Base-by-base conservation (phyloP, 176 grass and related monocot species). In the Carex kokanica region DNA sequence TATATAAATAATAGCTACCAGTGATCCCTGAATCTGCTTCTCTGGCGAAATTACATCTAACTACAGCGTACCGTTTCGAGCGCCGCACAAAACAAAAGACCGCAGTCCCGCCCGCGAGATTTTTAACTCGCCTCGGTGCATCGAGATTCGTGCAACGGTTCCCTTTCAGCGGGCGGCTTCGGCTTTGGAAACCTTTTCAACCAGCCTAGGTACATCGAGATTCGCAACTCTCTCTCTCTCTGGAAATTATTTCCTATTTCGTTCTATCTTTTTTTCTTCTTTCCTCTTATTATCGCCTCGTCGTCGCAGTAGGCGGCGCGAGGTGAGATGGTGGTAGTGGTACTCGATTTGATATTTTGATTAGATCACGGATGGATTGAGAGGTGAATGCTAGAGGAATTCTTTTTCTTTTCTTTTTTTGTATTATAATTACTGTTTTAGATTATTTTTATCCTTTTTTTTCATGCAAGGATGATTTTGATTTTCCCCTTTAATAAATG, bases 251-350 rank as follows among this genome's bases (percentile, higher is more conserved):
- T 43, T 8, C 20, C 55, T 32, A 7, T 36, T 56, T 57, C 24
- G 21, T 10, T 11, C 18, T 20, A 0, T 75, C 9, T 84, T 84
- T 62, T 45, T 23, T 4, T 7, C 17, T 4, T 29, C 27, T 32
- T 25, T 63, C 10, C 15, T 53, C 54, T 64, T 29, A 36, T 52
- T 29, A 36, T 80, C 40, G 55, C 49, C 84, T 86, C 43, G 24
- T 68, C 60, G 84, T 56, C 13, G 62, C 41, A 74, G 29, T 23
- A 38, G 73, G 31, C 72, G 70, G 79, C 83, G 74, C 80, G 84
- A 64, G 72, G 21, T 45, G 61, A 21, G 58, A 82, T 82, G 80
- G 60, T 67, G 4, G 6, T 29, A 12, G 60, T 54, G 4, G 6
- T 29, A 12, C 32, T 73, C 24, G 8, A 45, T 62, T 78, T 49